A percentile compares a stretch with the other conserved stretches of the same genome.
Evolutionary conservation across 108 stramenopile species (phyloP).

Genomic region (Nitzschia sp.): DNA sequence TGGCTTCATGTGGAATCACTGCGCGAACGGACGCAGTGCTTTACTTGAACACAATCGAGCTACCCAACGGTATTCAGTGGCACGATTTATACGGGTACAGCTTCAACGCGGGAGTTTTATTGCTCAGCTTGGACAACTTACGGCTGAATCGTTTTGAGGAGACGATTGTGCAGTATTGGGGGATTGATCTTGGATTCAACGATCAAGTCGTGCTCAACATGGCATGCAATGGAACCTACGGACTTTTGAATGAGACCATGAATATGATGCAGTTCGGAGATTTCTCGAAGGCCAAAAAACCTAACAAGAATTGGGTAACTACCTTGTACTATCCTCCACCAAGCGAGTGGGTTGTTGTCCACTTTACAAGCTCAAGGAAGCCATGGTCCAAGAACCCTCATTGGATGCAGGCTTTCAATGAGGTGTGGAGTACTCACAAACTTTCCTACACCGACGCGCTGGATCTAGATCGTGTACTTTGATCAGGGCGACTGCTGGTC

Average conservation of each 20-base stretch:
- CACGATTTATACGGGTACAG: background rate
- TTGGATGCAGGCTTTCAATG: background rate
- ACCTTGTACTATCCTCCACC: conserved; percentile 3
- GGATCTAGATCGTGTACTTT: too few relatives aligned
- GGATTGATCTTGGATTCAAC: background rate
- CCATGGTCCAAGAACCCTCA: background rate
- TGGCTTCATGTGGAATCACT: conserved; percentile 1
- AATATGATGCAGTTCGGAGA: background rate
- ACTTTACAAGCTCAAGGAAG: conserved; percentile 1
- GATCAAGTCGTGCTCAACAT: conserved; percentile 12
- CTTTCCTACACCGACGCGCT: background rate
- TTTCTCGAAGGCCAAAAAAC: background rate
- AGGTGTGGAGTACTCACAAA: background rate
- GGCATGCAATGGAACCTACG: conserved; percentile 6
- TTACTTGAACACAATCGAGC: background rate
- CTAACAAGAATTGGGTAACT: conserved; percentile 2
- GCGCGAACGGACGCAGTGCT: background rate
- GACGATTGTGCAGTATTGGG: conserved; percentile 5
- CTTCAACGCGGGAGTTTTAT: conserved; percentile 12
- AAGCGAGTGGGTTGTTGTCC: conserved; percentile 4
- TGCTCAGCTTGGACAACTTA: conserved; percentile 2
- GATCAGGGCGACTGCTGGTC: too few relatives aligned
- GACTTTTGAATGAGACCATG: conserved; percentile 3
- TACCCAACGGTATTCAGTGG: background rate
- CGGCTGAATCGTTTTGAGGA: background rate